Conservation (phyloP, 2,329 filamentous ascomycete genomes). For the Lithohypha guttulata region DNA sequence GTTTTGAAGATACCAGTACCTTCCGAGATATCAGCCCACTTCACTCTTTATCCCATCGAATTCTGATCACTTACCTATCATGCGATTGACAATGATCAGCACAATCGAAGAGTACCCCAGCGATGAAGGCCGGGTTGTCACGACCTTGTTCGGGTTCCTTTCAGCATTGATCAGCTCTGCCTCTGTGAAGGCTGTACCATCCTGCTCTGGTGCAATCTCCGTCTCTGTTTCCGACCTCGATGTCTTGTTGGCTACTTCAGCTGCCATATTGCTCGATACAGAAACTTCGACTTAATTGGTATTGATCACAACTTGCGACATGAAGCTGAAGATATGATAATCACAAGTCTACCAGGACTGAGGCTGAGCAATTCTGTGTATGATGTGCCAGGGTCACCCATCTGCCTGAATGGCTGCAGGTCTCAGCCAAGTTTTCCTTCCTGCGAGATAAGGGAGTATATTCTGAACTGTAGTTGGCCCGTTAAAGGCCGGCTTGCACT, state of each 20-base stretch:
- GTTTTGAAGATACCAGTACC: slow-evolving; percentile 43
- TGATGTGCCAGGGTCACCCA: background rate
- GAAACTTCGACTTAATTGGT: background rate
- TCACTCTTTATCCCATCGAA: background rate
- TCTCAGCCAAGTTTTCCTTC: no score
- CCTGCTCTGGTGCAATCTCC: background rate
- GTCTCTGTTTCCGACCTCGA: background rate
- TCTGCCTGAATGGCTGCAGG: no score
- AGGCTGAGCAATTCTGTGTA: background rate
- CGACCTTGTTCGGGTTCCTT: slow-evolving; percentile 6
- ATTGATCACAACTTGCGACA: background rate
- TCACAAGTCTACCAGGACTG: background rate
- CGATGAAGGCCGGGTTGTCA: slow-evolving; percentile 6
- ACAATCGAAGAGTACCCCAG: slow-evolving; percentile 8
- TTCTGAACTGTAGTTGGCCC: no score
- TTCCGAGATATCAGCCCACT: background rate
- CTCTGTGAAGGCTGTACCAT: slow-evolving; percentile 4
- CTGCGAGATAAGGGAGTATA: no score
- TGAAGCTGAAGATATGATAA: background rate
- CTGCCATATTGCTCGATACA: background rate
- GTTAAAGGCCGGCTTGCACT: no score
- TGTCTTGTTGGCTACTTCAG: background rate
- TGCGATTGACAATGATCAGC: slow-evolving; percentile 9
- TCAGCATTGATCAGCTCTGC: slow-evolving; percentile 1
- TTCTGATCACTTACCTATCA: slow-evolving; percentile 5